These are phyloP conservation scores for Phyllosticta capitalensis DNA, from an alignment of 2,329 filamentous ascomycete genomes.

Conservation along the genomic window DNA sequence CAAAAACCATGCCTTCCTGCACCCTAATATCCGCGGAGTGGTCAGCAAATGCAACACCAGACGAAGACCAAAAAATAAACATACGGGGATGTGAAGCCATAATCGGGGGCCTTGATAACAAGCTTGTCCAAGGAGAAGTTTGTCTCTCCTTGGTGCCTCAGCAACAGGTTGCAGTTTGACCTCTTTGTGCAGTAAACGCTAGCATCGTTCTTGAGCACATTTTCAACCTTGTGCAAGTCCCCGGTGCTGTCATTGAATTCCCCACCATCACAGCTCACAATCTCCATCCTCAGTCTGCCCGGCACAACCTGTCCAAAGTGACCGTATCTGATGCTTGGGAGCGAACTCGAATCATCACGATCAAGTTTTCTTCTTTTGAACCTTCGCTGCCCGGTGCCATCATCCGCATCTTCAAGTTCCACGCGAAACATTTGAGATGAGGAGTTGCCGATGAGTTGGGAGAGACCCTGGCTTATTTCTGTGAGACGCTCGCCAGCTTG, in stretches of 20 bases:
- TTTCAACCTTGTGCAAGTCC: slow-evolving; percentile 46
- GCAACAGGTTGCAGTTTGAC: slow-evolving; percentile 76
- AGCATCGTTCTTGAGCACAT: slow-evolving; percentile 71
- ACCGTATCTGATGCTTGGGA: slow-evolving; percentile 61
- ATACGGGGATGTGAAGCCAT: slow-evolving; percentile 79
- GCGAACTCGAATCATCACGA: slow-evolving; percentile 20
- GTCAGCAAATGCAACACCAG: slow-evolving; percentile 28
- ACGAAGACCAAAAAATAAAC: too few relatives aligned
- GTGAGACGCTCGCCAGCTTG: slow-evolving; percentile 13
- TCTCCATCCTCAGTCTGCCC: slow-evolving; percentile 73
- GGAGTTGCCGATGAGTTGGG: slow-evolving; percentile 2
- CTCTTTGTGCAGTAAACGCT: slow-evolving; percentile 86
- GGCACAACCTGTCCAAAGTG: slow-evolving; percentile 79
- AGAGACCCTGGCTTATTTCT: slow-evolving; percentile 12
- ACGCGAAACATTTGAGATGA: slow-evolving; percentile 4
- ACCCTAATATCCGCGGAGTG: slow-evolving; percentile 44
- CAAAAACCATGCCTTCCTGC: slow-evolving; percentile 84
- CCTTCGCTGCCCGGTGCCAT: neutral
- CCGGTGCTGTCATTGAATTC: slow-evolving; percentile 46
- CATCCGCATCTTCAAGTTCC: slow-evolving; percentile 1
- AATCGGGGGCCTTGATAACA: slow-evolving; percentile 73
- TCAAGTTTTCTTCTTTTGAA: slow-evolving; percentile 33
- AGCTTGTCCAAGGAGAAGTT: slow-evolving; percentile 79
- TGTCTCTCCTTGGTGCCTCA: slow-evolving; percentile 70
- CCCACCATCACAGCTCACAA: slow-evolving; percentile 82